These are phyloP conservation scores for Lignosus rhinocerotis DNA, from an alignment of 1,284 basidiomycete genomes.

Conservation along the genomic window DNA sequence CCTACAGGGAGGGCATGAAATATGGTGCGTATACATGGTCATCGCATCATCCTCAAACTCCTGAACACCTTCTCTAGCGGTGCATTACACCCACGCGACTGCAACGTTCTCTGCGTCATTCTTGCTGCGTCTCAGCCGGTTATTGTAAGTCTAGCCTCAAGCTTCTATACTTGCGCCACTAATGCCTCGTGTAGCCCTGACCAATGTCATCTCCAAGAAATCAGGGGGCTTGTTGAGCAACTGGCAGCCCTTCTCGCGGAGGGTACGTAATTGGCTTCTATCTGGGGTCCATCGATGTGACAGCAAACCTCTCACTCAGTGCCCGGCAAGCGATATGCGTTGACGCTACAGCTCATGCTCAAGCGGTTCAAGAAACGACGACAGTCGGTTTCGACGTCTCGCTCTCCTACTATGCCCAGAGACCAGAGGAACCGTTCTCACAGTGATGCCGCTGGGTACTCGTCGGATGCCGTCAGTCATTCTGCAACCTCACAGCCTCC, in stretches of 20 bases:
- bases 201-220: constrained; percentile 77
- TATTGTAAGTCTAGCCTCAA: constrained; percentile 63
- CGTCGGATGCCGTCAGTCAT: constrained; percentile 25
- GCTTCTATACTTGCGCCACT: background rate
- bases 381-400: constrained; percentile 54
- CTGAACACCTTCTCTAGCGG: constrained; percentile 49
- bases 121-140: constrained; percentile 78
- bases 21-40: constrained; percentile 56
- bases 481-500: constrained; percentile 28
- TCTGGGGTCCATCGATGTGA: constrained; percentile 9
- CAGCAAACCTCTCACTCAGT: constrained; percentile 45
- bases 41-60: constrained; percentile 5
- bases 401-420: constrained; percentile 57
- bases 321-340: constrained; percentile 86
- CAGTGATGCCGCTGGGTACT: constrained; percentile 28
- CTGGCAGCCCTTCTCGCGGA: constrained; percentile 74
- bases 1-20: constrained; percentile 88
- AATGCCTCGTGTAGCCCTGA: constrained; percentile 57
- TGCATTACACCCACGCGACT: constrained; percentile 88
- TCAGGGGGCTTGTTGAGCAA: constrained; percentile 77
- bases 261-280: constrained; percentile 45
- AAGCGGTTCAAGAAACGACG: constrained; percentile 71
- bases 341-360: constrained; percentile 85
- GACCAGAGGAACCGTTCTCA: constrained; percentile 36
- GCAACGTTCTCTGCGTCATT: constrained; percentile 92